phyloP scores from a whole-genome alignment of 768 basidiomycete genomes.

The Calocera viscosa region DNA sequence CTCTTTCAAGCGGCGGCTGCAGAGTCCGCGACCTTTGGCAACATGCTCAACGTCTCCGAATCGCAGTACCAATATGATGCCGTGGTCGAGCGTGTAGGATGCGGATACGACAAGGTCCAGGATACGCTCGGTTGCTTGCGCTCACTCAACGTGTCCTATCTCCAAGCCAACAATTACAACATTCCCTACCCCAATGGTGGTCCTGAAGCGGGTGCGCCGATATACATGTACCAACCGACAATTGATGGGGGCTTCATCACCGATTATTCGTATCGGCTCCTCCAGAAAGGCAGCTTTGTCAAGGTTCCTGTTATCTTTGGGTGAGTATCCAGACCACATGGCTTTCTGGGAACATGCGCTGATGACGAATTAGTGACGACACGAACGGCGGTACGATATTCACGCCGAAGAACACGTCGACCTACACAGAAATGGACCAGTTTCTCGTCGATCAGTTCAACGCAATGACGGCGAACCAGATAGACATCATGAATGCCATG shows the following conservation, averaged over 20 bases:
- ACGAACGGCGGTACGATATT: constrained; percentile 1
- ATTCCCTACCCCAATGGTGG: not conserved
- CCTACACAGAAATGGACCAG: not conserved
- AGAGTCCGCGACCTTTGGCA: not conserved
- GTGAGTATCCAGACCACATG: not conserved
- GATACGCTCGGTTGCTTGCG: constrained; percentile 35
- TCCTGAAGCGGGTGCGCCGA: not conserved
- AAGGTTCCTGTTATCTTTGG: constrained; percentile 5
- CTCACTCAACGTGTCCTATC: constrained; percentile 21
- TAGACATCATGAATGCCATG: not conserved
- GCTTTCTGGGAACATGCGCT: not conserved
- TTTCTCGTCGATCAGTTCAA: not conserved
- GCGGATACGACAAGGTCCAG: constrained; percentile 20
- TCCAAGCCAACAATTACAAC: constrained; percentile 22
- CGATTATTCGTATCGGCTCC: not conserved
- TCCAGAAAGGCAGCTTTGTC: not conserved
- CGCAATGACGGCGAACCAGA: not conserved
- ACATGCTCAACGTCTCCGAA: not conserved
- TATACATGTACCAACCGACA: not conserved
- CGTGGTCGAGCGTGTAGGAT: constrained; percentile 23
- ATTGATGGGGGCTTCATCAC: not conserved
- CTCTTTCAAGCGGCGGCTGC: constrained; percentile 12
- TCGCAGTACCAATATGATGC: constrained; percentile 1
- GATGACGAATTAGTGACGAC: not conserved
- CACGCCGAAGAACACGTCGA: not conserved